Base-by-base conservation (phyloP, 1,139 yeast genomes). In the Spathaspora sp. region DNA sequence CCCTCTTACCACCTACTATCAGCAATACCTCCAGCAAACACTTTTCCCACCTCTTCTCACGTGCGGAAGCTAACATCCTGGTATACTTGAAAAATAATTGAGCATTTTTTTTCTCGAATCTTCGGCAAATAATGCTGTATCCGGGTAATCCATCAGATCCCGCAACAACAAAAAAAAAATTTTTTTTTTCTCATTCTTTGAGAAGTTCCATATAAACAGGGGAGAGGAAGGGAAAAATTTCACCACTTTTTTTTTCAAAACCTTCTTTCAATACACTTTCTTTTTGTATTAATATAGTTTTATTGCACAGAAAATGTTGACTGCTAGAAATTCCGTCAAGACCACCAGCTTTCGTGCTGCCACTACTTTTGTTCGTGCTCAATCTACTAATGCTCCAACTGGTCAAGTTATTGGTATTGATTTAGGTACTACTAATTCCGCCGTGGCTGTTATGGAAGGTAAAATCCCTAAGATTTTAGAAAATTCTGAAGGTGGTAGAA, bases 351-450 rank as follows among this genome's bases (percentile, higher is more conserved):
- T 74, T 57, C 78, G 75, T 63, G 74, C 76, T 50, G 59, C 64
- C 51, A 58, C 64, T 50, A 58, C 64, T 43, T 66, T 72, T 54
- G 68, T 74, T 58, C 82, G 86, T 77, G 72, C 71, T 70, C 77
- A 78, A 67, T 72, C 80, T 46, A 72, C 45, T 48, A 72, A 70
- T 68, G 78, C 74, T 63, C 86, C 67, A 60, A 74, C 74, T 60
- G 90, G 90, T 48, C 80, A 91, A 61, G 98, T 93, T 51, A 91
- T 93, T 65, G 99, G 99, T 80, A 91, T 93, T 67, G 99, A 93
- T 78, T 82, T 93, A 70, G 99, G 99, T 78, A 93, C 98, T 72
- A 93, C 98, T 73, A 93, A 93, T 83, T 93, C 99, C 48, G 98
- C 99, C 51, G 99, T 93, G 56, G 99, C 99, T 52, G 77, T 93